Evolutionary conservation across 164 flowering plant genomes (phyloP).

Genomic region (Tetrastigma voinierianum): DNA sequence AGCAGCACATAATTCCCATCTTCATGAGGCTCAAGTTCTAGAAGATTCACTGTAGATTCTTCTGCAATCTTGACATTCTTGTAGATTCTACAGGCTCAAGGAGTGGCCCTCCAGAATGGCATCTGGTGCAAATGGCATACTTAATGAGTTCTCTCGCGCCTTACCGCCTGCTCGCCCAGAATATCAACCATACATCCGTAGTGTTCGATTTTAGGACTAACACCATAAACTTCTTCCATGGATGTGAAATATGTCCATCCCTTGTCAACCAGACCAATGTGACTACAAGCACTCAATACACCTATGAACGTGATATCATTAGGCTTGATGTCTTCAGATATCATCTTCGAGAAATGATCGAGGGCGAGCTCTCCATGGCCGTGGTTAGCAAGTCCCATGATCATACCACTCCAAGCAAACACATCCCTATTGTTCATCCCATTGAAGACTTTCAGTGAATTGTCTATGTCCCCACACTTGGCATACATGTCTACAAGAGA

Average conservation of each 20-base stretch:
- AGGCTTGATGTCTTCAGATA: conserved; percentile 23
- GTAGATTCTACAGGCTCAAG: conserved; percentile 32
- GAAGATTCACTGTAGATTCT: conserved; percentile 28
- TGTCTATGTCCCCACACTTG: conserved; percentile 36
- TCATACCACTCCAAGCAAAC: conserved; percentile 31
- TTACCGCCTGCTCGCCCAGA: conserved; percentile 26
- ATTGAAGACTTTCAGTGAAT: conserved; percentile 23
- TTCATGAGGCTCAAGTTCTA: conserved; percentile 30
- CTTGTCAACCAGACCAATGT: conserved; percentile 28
- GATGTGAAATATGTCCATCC: conserved; percentile 25
- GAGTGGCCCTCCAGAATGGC: conserved; percentile 39
- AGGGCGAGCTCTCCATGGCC: conserved; percentile 31
- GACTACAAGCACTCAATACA: conserved; percentile 31
- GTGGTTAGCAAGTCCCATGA: conserved; percentile 37
- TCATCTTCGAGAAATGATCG: conserved; percentile 31
- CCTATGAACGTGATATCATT: conserved; percentile 34
- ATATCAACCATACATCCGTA: conserved; percentile 43
- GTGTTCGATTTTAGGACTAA: conserved; percentile 33
- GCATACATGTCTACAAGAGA: conserved; percentile 43
- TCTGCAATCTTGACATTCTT: conserved; percentile 29
- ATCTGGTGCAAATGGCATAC: conserved; percentile 34
- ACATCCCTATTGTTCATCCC: conserved; percentile 27
- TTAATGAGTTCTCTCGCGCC: conserved; percentile 33
- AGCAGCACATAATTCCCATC: conserved; percentile 36
- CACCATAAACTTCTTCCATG: conserved; percentile 24